phyloP scores from a whole-genome alignment of 2,329 filamentous ascomycete species.

The Diaporthe citrichinensis region DNA sequence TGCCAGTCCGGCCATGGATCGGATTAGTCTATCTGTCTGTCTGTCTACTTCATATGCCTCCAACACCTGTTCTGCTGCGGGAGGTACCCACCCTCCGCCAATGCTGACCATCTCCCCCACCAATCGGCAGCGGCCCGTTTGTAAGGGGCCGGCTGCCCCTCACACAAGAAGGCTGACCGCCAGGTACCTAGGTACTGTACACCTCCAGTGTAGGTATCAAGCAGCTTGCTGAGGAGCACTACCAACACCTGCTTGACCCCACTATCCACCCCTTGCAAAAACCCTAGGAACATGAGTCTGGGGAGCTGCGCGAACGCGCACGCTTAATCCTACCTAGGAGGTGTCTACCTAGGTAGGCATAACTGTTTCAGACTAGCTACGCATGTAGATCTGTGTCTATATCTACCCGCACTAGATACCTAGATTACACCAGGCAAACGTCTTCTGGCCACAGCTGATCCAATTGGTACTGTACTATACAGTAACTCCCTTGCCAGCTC shows the following conservation, averaged over 20 bases:
- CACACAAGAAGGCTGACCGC: neutral
- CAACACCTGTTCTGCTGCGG: neutral
- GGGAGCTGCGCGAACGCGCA: slow-evolving; percentile 3
- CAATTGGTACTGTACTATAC: too few relatives aligned
- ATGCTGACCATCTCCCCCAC: slow-evolving; percentile 1
- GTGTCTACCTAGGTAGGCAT: neutral
- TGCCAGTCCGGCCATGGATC: neutral
- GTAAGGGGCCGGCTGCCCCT: neutral
- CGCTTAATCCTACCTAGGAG: neutral
- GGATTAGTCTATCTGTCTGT: neutral
- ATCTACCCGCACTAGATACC: neutral
- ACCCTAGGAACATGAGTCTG: neutral
- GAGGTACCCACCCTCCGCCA: neutral
- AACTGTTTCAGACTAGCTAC: neutral
- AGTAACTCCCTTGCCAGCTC: too few relatives aligned
- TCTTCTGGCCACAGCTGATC: slow-evolving; percentile 48
- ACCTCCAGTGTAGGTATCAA: too few relatives aligned
- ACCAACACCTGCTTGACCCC: neutral
- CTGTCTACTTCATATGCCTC: too few relatives aligned
- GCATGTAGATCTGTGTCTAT: neutral
- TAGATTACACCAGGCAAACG: neutral
- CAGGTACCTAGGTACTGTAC: too few relatives aligned
- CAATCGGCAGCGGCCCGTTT: slow-evolving; percentile 36
- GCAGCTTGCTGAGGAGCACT: neutral
- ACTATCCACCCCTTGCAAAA: neutral